These are phyloP conservation scores for Calonectria pauciramosa DNA, from an alignment of 2,329 filamentous ascomycete genomes.

Conservation along the genomic window DNA sequence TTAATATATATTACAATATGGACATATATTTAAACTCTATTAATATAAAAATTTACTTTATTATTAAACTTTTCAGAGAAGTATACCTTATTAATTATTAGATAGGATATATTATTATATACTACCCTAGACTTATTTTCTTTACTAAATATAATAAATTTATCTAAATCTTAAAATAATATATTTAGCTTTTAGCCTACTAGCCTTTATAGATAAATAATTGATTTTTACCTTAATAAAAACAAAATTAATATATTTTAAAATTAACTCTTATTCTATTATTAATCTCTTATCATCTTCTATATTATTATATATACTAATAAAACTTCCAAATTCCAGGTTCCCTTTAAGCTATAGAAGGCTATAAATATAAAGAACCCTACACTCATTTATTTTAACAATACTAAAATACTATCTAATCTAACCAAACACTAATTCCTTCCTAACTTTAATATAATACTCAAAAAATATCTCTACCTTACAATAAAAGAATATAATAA, in stretches of 20 bases:
- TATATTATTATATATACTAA: not conserved
- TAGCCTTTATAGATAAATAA: too few relatives aligned
- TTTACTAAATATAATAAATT: not conserved
- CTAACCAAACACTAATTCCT: conserved; percentile 4
- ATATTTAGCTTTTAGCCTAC: too few relatives aligned
- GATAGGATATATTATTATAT: not conserved
- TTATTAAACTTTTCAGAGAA: conserved; percentile 11
- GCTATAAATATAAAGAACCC: conserved; percentile 4
- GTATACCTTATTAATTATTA: not conserved
- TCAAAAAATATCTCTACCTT: conserved; percentile 1
- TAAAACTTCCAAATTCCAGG: not conserved
- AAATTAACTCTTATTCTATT: not conserved
- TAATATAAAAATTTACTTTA: conserved; percentile 9
- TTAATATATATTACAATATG: conserved; percentile 12
- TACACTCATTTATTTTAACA: not conserved
- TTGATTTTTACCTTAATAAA: not conserved
- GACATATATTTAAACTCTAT: not conserved
- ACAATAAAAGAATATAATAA: conserved; percentile 14
- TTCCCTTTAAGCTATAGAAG: conserved; percentile 17
- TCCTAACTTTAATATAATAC: conserved; percentile 1
- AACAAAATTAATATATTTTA: conserved; percentile 12
- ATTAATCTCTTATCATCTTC: conserved; percentile 5
- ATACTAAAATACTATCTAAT: conserved; percentile 1
- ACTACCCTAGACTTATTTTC: not conserved
- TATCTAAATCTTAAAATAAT: not conserved